These are phyloP conservation scores for Arachis stenosperma DNA, from an alignment of 306 rosid species.

Conservation along the genomic window DNA sequence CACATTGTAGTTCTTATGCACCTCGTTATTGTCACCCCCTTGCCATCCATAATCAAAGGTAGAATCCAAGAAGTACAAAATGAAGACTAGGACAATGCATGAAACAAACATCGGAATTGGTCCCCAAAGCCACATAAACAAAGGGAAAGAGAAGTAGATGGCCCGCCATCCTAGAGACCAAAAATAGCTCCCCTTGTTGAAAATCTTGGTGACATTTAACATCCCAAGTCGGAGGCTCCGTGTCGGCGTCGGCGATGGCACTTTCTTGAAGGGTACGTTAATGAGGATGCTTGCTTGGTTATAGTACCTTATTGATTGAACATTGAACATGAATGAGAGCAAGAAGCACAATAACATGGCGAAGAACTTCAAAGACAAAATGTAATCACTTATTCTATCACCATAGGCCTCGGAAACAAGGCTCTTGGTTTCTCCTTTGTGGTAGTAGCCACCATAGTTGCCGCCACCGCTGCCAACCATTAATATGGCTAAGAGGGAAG, in stretches of 20 bases:
- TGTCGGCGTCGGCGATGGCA: constrained; percentile 43
- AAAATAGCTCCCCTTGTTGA: constrained; percentile 78
- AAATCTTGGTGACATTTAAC: constrained; percentile 53
- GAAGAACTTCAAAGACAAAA: constrained; percentile 64
- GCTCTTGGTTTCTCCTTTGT: constrained; percentile 4
- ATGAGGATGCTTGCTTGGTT: constrained; percentile 87
- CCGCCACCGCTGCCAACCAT: constrained; percentile 44
- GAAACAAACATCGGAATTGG: constrained; percentile 74
- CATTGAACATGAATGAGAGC: constrained; percentile 67
- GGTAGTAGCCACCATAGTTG: no score
- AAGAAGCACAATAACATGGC: constrained; percentile 76
- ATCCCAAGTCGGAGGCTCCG: constrained; percentile 46
- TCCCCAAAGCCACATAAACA: constrained; percentile 87
- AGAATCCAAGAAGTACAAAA: constrained; percentile 73
- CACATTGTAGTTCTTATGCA: background rate
- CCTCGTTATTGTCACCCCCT: background rate
- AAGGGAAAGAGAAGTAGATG: constrained; percentile 81
- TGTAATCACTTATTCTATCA: constrained; percentile 45
- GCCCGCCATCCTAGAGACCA: constrained; percentile 88
- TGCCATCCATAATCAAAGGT: constrained; percentile 53
- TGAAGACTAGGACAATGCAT: constrained; percentile 54
- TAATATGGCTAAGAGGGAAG: constrained; percentile 73
- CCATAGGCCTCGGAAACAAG: constrained; percentile 40
- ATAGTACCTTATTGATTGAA: constrained; percentile 85
- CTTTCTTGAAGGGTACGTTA: constrained; percentile 71